Evolutionary conservation across 2,329 filamentous ascomycete species (phyloP).

Genomic region (Aspergillus ustus): DNA sequence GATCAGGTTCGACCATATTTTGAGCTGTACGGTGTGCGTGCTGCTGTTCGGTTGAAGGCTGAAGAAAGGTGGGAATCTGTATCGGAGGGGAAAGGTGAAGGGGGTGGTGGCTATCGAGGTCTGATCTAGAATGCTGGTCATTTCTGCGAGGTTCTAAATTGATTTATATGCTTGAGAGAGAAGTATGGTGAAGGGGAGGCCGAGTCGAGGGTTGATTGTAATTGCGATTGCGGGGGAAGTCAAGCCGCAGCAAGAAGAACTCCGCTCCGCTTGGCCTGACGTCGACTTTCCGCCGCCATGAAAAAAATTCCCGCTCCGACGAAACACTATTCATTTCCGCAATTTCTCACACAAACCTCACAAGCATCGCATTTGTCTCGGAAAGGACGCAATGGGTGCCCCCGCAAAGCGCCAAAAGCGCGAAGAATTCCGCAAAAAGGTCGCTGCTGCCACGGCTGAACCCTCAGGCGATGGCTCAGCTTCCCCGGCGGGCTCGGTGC

Average conservation of each 20-base stretch:
- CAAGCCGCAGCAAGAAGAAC: neutral
- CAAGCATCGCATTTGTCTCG: too few species aligned
- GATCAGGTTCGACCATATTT: slow-evolving; percentile 85
- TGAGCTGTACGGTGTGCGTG: slow-evolving; percentile 59
- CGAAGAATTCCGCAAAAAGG: slow-evolving; percentile 65
- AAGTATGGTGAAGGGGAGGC: neutral
- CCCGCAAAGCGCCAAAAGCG: slow-evolving; percentile 57
- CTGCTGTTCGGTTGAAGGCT: slow-evolving; percentile 52
- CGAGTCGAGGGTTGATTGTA: neutral
- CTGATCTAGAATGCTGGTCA: slow-evolving; percentile 16
- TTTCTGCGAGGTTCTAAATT: neutral
- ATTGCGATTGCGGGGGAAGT: slow-evolving; percentile 12
- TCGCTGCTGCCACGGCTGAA: slow-evolving; percentile 34
- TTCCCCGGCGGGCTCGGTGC: slow-evolving; percentile 43
- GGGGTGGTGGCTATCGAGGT: slow-evolving; percentile 15
- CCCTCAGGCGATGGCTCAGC: slow-evolving; percentile 28
- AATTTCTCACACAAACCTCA: neutral
- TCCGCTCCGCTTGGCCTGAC: slow-evolving; percentile 4
- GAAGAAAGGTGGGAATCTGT: slow-evolving; percentile 60
- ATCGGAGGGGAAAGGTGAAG: slow-evolving; percentile 47
- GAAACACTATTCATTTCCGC: neutral
- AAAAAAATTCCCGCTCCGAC: slow-evolving; percentile 10
- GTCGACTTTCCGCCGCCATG: neutral
- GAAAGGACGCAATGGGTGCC: slow-evolving; percentile 11
- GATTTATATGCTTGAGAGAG: too few species aligned